Conservation (phyloP, 1,284 basidiomycete species). For the Boletellus deceptivus region DNA sequence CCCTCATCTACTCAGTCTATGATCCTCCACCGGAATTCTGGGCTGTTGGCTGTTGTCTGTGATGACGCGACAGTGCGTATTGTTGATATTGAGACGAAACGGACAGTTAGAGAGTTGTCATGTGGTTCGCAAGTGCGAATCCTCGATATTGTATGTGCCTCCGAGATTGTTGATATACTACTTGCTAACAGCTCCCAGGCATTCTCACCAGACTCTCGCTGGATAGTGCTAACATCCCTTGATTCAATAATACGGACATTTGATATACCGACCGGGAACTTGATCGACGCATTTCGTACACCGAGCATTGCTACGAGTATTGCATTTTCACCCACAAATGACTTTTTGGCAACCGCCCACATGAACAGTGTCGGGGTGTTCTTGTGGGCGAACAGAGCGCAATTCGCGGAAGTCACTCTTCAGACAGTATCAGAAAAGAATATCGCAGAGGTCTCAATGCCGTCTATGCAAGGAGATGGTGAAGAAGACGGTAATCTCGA, state of each 20-base stretch:
- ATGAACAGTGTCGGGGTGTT: slow-evolving; percentile 93
- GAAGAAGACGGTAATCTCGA: slow-evolving; percentile 62
- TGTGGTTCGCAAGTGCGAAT: slow-evolving; percentile 77
- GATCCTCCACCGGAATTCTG: slow-evolving; percentile 80
- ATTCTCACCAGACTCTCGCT: slow-evolving; percentile 92
- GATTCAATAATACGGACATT: slow-evolving; percentile 95
- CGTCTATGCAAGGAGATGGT: slow-evolving; percentile 81
- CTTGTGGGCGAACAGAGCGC: slow-evolving; percentile 96
- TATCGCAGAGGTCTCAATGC: slow-evolving; percentile 67
- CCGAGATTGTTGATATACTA: background rate
- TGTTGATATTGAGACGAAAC: slow-evolving; percentile 88
- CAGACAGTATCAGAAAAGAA: slow-evolving; percentile 79
- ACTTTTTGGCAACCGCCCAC: slow-evolving; percentile 95
- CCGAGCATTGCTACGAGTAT: slow-evolving; percentile 89
- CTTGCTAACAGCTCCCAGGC: slow-evolving; percentile 47
- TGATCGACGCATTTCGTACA: slow-evolving; percentile 92
- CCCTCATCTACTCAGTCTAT: slow-evolving; percentile 73
- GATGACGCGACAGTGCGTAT: slow-evolving; percentile 85
- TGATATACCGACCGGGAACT: slow-evolving; percentile 88
- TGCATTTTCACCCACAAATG: slow-evolving; percentile 91
- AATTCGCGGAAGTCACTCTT: slow-evolving; percentile 85
- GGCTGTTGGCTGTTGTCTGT: slow-evolving; percentile 81
- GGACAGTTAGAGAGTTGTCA: slow-evolving; percentile 81
- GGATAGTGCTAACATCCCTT: slow-evolving; percentile 86
- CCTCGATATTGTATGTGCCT: slow-evolving; percentile 71